Conservation (phyloP, 805 yeast species). For the Kodamaea hsintzibuensis region DNA sequence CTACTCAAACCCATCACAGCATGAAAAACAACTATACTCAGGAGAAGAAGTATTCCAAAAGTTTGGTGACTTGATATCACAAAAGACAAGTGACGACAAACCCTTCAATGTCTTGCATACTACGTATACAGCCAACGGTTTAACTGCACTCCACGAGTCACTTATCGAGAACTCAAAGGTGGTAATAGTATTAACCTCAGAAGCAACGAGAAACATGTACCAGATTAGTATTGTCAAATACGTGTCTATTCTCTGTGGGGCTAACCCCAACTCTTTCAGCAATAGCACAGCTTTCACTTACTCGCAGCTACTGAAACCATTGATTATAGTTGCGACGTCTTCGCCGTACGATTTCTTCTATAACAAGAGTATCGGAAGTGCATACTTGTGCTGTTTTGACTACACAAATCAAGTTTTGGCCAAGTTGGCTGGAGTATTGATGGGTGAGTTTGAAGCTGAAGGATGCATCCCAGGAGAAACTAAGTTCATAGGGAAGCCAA, state of each 20-base stretch:
- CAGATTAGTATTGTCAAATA: constrained; percentile 63
- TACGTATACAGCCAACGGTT: constrained; percentile 57
- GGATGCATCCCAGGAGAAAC: constrained; percentile 61
- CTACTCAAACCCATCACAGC: constrained; percentile 19
- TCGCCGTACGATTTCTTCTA: constrained; percentile 64
- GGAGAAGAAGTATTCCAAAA: constrained; percentile 56
- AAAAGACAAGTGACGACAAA: constrained; percentile 22
- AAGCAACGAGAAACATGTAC: constrained; percentile 59
- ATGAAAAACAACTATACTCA: constrained; percentile 24
- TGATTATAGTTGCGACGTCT: constrained; percentile 59
- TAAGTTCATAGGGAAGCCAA: constrained; percentile 25
- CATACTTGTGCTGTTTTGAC: constrained; percentile 62
- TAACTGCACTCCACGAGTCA: constrained; percentile 55
- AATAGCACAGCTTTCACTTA: constrained; percentile 19
- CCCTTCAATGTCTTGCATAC: constrained; percentile 55
- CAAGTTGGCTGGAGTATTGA: constrained; percentile 49
- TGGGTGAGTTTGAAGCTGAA: constrained; percentile 53
- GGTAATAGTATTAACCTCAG: constrained; percentile 56
- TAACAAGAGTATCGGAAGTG: constrained; percentile 53
- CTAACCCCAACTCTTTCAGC: constrained; percentile 32
- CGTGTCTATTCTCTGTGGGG: constrained; percentile 55
- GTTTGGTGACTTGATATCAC: constrained; percentile 49
- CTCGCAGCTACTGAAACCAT: constrained; percentile 45
- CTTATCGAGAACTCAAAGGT: constrained; percentile 53
- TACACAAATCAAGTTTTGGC: constrained; percentile 54